Conservation (phyloP, 257 asterid genomes). For the Gentiana macrophylla region DNA sequence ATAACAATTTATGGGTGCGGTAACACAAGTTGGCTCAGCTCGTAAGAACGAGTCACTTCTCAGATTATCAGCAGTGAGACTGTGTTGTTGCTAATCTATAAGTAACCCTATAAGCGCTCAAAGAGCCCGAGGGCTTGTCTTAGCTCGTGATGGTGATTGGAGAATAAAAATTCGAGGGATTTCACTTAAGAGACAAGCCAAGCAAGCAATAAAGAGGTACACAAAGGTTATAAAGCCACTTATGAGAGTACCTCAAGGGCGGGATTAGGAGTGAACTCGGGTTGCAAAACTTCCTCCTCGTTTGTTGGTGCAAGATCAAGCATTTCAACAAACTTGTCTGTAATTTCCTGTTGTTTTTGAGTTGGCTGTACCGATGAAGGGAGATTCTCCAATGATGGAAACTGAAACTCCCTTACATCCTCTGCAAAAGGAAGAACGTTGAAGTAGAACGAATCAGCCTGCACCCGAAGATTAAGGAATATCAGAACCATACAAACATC, state of each 20-base stretch:
- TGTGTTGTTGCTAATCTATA: no score
- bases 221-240: background rate
- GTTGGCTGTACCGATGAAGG: conserved; percentile 82
- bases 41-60: no score
- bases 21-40: no score
- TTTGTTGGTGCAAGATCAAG: conserved; percentile 80
- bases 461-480: conserved; percentile 6
- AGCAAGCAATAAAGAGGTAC: background rate
- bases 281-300: conserved; percentile 67
- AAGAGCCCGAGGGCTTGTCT: no score
- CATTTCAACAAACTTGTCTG: conserved; percentile 80
- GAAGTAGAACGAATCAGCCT: conserved; percentile 96
- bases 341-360: conserved; percentile 72
- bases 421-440: conserved; percentile 96
- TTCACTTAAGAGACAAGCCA: background rate
- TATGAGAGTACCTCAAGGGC: conserved; percentile 50
- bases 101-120: no score
- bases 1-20: no score
- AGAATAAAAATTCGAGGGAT: no score
- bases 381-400: conserved; percentile 79
- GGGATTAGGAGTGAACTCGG: conserved; percentile 86
- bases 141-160: no score
- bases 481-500: background rate
- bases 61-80: no score
- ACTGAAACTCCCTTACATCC: conserved; percentile 94